Percentiles rank a stretch among this genome's conserved stretches.
phyloP scores from a whole-genome alignment of 495 filamentous ascomycete genomes.

The Glutinoglossum americanum region DNA sequence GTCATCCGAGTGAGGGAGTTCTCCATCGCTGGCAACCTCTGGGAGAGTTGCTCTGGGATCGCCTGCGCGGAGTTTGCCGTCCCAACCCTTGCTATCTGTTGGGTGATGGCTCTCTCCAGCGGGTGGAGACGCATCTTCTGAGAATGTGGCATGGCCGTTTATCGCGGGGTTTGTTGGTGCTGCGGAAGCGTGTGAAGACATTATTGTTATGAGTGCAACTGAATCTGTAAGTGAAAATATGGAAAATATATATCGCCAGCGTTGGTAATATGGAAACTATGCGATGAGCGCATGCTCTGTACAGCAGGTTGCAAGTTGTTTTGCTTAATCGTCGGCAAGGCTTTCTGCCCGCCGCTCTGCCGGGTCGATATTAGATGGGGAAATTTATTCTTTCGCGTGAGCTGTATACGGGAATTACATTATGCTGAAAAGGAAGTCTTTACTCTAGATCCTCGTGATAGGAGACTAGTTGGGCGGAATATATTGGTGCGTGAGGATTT shows the following conservation, averaged over 20 bases:
- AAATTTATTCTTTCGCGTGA: too few species aligned
- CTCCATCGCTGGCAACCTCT: constrained; percentile 59
- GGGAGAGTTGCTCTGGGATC: constrained; percentile 19
- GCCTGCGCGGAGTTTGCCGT: constrained; percentile 67
- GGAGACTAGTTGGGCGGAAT: too few species aligned
- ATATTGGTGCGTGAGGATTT: too few species aligned
- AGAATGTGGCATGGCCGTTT: neutral
- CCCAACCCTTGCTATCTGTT: constrained; percentile 60
- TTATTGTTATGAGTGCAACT: neutral
- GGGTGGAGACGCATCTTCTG: neutral
- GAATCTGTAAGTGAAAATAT: neutral
- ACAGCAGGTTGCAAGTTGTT: neutral
- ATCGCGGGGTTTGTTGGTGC: neutral
- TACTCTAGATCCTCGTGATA: too few species aligned
- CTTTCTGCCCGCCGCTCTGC: too few species aligned
- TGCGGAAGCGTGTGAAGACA: neutral
- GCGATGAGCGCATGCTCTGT: neutral
- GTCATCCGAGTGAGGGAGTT: constrained; percentile 49
- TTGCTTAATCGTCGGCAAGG: too few species aligned
- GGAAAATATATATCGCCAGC: neutral
- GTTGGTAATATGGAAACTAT: neutral
- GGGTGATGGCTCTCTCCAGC: neutral
- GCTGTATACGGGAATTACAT: too few species aligned
- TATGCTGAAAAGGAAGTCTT: too few species aligned
- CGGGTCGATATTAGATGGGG: too few species aligned